These are phyloP conservation scores for Bacidia rubella DNA, from an alignment of 495 filamentous ascomycete genomes.

Conservation along the genomic window DNA sequence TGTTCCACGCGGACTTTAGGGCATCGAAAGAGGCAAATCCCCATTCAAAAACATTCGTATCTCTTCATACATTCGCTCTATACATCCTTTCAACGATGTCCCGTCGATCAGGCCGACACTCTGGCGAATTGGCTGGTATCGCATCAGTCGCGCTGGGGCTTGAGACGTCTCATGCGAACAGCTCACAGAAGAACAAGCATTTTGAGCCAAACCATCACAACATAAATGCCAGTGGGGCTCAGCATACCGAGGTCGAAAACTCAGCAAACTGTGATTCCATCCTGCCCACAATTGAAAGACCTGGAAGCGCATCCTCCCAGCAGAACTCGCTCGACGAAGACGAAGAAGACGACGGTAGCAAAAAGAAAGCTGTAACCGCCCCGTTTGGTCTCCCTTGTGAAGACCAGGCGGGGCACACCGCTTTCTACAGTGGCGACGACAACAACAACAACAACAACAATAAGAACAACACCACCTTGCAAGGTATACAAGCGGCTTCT, in stretches of 20 bases:
- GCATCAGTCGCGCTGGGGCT: too few species aligned
- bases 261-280: neutral
- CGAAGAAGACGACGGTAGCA: constrained; percentile 31
- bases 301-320: neutral
- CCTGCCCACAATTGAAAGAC: neutral
- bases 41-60: neutral
- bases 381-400: constrained; percentile 37
- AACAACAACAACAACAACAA: too few species aligned
- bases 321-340: constrained; percentile 22
- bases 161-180: too few species aligned
- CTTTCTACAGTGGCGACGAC: too few species aligned
- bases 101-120: constrained; percentile 2
- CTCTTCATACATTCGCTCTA: neutral
- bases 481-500: neutral
- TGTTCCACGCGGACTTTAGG: too few species aligned
- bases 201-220: neutral
- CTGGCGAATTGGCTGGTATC: too few species aligned
- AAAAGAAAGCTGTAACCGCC: constrained; percentile 35
- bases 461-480: neutral
- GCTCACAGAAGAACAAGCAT: neutral
- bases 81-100: neutral
- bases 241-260: neutral
- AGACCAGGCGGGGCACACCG: constrained; percentile 30
- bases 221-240: neutral
- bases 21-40: too few species aligned